Evolutionary conservation across 805 yeast genomes (phyloP), one percentile per base, ranked within the genome.

Genomic region (Starmerella sirachaensis): DNA sequence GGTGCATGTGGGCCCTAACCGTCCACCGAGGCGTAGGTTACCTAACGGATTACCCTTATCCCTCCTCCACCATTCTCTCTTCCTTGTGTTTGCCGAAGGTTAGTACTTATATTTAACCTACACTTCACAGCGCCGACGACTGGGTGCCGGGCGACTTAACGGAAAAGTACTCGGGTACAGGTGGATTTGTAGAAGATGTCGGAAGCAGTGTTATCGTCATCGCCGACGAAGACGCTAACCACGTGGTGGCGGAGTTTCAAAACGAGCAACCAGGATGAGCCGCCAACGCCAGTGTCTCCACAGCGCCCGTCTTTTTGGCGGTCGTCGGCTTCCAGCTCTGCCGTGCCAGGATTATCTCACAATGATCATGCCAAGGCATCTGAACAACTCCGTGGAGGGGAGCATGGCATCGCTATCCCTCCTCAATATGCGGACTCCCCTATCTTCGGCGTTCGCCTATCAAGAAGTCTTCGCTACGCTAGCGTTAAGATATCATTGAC

Each of bases 371-470:
- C 24, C 4, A 19, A 17, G 13, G 24, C 35, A 17, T n/a, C 40
- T n/a, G 14, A 31, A 21, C 40, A 32, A 14, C 41, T 31, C 10
- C 22, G 16, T 10, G 27, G 21, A 7, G 6, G 21, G 19, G 32
- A 4, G 33, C 40, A 41, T 23, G 48, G 50, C 33, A 35, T 27
- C 29, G 37, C 28, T 18, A 41, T 41, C 30, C 46, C 48, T 18
- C 27, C 37, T 9, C 40, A 46, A 33, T 45, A 45, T 18, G 38
- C 21, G 17, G 51, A 46, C 10, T 46, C 53, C 18, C 57, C 69
- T 51, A 74, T 91, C 40, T 79, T 91, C 67, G 96, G 95, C 12
- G 84, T 78, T 4, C 72, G 88, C 1, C 64, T 91, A 23, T 71
- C 69, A 9, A 69, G 70, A 19, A 82, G 94, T 12, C 67, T 88